Evolutionary conservation across 768 basidiomycete species (phyloP).

Genomic region (Macrolepiota fuliginosa): DNA sequence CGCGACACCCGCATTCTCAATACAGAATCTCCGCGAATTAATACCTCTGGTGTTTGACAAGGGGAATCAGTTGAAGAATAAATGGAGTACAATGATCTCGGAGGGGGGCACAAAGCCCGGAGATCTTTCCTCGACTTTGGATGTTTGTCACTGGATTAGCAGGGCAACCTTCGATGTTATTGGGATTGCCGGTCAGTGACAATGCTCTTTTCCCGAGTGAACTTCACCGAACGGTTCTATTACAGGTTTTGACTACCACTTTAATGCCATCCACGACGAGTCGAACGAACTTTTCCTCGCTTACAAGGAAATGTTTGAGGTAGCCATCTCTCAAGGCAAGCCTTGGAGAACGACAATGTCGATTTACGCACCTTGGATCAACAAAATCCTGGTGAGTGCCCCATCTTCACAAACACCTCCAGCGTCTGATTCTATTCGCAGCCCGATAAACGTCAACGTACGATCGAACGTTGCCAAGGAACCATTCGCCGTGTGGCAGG

Average conservation of each 20-base stretch:
- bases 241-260: conserved; percentile 84
- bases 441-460: conserved; percentile 52
- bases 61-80: conserved; percentile 57
- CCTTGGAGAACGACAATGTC: conserved; percentile 44
- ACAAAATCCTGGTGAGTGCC: conserved; percentile 52
- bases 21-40: conserved; percentile 71
- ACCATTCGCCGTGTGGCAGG: conserved; percentile 73
- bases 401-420: background rate
- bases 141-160: conserved; percentile 80
- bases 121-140: conserved; percentile 37
- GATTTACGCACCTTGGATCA: conserved; percentile 58
- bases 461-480: conserved; percentile 53
- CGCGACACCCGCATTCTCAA: conserved; percentile 74
- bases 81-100: conserved; percentile 52
- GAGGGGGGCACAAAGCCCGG: conserved; percentile 3
- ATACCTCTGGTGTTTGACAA: conserved; percentile 73
- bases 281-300: conserved; percentile 76
- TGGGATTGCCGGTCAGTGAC: conserved; percentile 70
- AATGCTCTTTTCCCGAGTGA: background rate
- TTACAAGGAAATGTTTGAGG: conserved; percentile 84
- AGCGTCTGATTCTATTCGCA: conserved; percentile 22
- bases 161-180: conserved; percentile 90
- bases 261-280: conserved; percentile 79
- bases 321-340: conserved; percentile 57
- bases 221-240: background rate